Conservation (phyloP, 2,329 filamentous ascomycete genomes). For the Allantophomopsis lycopodina region DNA sequence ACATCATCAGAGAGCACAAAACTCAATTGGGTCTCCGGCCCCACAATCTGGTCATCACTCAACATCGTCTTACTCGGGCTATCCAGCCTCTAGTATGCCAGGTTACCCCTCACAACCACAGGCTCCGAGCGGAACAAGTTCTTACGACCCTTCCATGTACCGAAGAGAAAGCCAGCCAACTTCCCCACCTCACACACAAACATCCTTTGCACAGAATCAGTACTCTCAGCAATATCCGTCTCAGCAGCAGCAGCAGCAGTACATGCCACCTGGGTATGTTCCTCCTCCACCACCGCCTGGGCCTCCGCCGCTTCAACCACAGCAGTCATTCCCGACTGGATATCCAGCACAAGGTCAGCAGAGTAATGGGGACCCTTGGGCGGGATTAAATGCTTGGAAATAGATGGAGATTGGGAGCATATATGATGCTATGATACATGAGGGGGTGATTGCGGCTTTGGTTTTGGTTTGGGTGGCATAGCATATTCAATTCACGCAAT, state of each 20-base stretch:
- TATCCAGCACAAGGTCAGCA: slow-evolving; percentile 32
- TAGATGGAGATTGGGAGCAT: slow-evolving; percentile 15
- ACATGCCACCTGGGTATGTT: slow-evolving; percentile 48
- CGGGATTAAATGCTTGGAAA: slow-evolving; percentile 57
- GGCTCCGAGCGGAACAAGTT: slow-evolving; percentile 27
- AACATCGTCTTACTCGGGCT: slow-evolving; percentile 23
- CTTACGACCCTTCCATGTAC: slow-evolving; percentile 23
- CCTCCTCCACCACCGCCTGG: slow-evolving; percentile 54
- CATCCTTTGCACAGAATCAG: slow-evolving; percentile 15
- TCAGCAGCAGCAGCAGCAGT: slow-evolving; percentile 23
- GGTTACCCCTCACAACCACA: slow-evolving; percentile 31
- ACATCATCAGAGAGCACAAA: slow-evolving; percentile 13
- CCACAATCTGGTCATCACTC: slow-evolving; percentile 19
- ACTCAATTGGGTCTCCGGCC: slow-evolving; percentile 12
- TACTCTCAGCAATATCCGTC: slow-evolving; percentile 24
- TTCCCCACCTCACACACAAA: slow-evolving; percentile 52
- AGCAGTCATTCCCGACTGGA: slow-evolving; percentile 32
- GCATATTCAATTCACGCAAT: too few relatives aligned
- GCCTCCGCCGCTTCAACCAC: slow-evolving; percentile 36
- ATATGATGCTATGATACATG: too few relatives aligned
- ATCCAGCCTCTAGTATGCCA: slow-evolving; percentile 15
- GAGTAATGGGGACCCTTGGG: slow-evolving; percentile 46
- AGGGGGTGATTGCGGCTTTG: too few relatives aligned
- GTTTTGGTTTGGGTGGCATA: too few relatives aligned
- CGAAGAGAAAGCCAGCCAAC: slow-evolving; percentile 21